Evolutionary conservation across 768 basidiomycete genomes (phyloP).

Genomic region (Nidularia sp.): DNA sequence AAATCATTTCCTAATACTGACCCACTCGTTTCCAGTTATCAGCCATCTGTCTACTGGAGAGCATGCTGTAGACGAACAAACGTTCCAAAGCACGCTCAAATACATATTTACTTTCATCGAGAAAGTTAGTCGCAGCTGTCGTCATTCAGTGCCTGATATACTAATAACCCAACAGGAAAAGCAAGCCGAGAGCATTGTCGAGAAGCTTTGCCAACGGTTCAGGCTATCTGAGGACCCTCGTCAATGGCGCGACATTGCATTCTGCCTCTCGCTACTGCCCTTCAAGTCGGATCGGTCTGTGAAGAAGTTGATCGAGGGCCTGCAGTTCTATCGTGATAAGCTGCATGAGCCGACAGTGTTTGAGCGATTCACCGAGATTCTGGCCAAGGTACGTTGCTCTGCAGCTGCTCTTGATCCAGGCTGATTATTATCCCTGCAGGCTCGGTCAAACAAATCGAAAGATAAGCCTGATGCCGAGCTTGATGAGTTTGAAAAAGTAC

Average conservation of each 20-base stretch:
- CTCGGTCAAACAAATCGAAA: conserved; percentile 85
- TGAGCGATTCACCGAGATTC: conserved; percentile 80
- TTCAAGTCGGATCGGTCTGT: conserved; percentile 97
- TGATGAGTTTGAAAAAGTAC: conserved; percentile 88
- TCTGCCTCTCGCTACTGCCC: conserved; percentile 88
- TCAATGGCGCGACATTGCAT: conserved; percentile 98
- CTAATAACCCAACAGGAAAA: conserved; percentile 67
- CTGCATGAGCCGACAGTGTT: conserved; percentile 84
- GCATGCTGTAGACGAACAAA: conserved; percentile 89
- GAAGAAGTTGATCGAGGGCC: conserved; percentile 91
- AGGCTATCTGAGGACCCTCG: conserved; percentile 80
- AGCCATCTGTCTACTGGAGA: conserved; percentile 89
- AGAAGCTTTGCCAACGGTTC: conserved; percentile 97
- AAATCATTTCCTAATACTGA: no score
- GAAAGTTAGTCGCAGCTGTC: conserved; percentile 56
- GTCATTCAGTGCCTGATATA: not conserved
- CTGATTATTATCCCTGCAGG: no score
- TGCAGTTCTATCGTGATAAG: conserved; percentile 95
- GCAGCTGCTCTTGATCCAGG: no score
- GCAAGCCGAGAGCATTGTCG: conserved; percentile 95
- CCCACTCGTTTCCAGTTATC: conserved; percentile 71
- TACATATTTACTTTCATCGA: conserved; percentile 98
- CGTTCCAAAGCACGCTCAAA: conserved; percentile 87
- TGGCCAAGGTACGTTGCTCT: no score
- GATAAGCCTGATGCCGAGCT: conserved; percentile 92